A percentile compares a stretch with the other conserved stretches of the same genome.
phyloP scores from a whole-genome alignment of 306 rosid genomes.

The Cicer pinnatifidum region DNA sequence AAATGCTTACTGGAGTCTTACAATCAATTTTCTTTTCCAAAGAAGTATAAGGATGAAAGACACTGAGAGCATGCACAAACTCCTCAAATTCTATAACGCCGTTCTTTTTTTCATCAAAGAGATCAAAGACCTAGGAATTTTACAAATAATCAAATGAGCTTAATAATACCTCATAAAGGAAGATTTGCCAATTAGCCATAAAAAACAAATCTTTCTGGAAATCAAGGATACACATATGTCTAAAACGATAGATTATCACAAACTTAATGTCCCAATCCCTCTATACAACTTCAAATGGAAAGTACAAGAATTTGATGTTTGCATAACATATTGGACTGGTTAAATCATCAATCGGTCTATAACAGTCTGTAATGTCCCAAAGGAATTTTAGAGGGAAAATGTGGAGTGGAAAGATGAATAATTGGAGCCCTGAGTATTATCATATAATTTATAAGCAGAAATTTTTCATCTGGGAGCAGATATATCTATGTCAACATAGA shows the following conservation, averaged over 20 bases:
- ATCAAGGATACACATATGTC: not conserved
- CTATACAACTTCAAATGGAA: not conserved
- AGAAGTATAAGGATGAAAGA: constrained; percentile 73
- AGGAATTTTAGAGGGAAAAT: constrained; percentile 3
- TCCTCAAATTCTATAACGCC: constrained; percentile 80
- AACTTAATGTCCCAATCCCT: not conserved
- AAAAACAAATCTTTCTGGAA: constrained; percentile 33
- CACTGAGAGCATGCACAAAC: constrained; percentile 68
- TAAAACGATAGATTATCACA: not conserved
- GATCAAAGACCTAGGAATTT: constrained; percentile 64
- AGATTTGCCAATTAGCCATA: not conserved
- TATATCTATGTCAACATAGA: not conserved
- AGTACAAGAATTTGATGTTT: not conserved
- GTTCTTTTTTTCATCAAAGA: constrained; percentile 68
- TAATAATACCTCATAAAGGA: constrained; percentile 14
- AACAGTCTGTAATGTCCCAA: not conserved
- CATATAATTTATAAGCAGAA: not conserved
- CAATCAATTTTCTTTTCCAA: constrained; percentile 67
- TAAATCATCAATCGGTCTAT: not conserved
- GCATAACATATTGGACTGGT: constrained; percentile 5
- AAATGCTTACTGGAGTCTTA: constrained; percentile 47
- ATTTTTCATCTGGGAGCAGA: not conserved
- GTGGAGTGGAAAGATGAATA: constrained; percentile 24
- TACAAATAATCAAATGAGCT: constrained; percentile 21
- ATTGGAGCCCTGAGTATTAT: not conserved